Conservation (phyloP, 139 green algal genomes). For the Chlamydomonas sp. region DNA sequence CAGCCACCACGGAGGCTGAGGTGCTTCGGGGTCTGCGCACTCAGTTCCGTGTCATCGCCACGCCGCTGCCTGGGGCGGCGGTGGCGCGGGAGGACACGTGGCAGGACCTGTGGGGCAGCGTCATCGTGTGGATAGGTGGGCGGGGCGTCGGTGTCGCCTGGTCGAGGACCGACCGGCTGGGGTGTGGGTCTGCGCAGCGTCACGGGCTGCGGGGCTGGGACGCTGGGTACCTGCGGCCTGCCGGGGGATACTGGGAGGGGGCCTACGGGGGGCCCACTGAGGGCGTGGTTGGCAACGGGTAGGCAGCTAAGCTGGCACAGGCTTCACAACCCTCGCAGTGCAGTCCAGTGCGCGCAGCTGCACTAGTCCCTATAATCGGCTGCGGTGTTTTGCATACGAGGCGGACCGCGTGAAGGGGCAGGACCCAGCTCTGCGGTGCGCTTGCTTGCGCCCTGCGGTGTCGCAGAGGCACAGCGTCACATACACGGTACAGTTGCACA, state of each 20-base stretch:
- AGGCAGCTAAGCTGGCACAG: no score
- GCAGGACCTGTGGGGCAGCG: constrained; percentile 30
- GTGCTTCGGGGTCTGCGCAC: constrained; percentile 46
- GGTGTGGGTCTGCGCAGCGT: background rate
- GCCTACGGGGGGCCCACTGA: background rate
- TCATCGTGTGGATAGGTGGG: constrained; percentile 57
- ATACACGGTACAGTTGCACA: background rate
- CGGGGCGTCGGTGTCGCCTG: no score
- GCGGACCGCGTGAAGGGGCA: background rate
- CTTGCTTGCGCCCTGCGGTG: background rate
- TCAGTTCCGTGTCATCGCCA: constrained; percentile 44
- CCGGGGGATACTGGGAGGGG: background rate
- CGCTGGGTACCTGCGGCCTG: background rate
- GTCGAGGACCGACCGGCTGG: background rate
- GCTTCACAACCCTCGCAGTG: no score
- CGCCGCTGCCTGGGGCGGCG: constrained; percentile 37
- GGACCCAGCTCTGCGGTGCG: background rate
- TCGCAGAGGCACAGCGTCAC: background rate
- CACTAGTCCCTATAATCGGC: no score
- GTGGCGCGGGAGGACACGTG: constrained; percentile 1
- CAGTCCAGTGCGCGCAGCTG: no score
- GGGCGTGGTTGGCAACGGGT: no score
- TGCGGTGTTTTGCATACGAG: no score
- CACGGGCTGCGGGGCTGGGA: background rate
- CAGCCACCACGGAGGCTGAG: constrained; percentile 34